Conservation (phyloP, 2,329 filamentous ascomycete species). For the Alternaria gansuensis region DNA sequence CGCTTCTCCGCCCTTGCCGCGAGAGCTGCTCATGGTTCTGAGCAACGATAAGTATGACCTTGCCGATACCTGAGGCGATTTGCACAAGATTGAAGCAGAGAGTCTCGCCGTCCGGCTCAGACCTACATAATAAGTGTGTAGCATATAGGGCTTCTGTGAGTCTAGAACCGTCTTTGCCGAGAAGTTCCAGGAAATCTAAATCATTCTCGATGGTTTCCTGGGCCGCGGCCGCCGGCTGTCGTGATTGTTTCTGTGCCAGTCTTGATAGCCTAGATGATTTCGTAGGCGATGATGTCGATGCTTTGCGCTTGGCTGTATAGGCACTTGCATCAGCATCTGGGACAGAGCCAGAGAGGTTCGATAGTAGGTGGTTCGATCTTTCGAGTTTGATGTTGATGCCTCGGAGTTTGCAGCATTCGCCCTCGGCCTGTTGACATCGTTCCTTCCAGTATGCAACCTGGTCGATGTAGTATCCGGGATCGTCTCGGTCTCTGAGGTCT, state of each 20-base stretch:
- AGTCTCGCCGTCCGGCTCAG: conserved; percentile 23
- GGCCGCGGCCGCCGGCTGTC: conserved; percentile 21
- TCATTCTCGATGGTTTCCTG: conserved; percentile 41
- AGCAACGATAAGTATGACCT: conserved; percentile 35
- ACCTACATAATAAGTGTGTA: conserved; percentile 42
- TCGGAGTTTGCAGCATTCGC: conserved; percentile 35
- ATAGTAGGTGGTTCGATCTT: conserved; percentile 37
- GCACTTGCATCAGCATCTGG: conserved; percentile 5
- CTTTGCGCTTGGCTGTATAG: conserved; percentile 34
- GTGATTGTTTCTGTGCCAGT: conserved; percentile 13
- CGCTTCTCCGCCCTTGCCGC: conserved; percentile 18
- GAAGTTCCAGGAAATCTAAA: conserved; percentile 36
- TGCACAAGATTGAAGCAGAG: conserved; percentile 42
- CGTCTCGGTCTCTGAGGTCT: conserved; percentile 31
- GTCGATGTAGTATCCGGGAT: conserved; percentile 50
- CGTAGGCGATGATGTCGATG: conserved; percentile 17
- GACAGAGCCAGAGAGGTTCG: conserved; percentile 9
- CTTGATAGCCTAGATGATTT: conserved; percentile 31
- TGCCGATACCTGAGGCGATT: conserved; percentile 35
- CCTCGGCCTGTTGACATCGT: conserved; percentile 35
- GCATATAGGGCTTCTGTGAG: conserved; percentile 44
- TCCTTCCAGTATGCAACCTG: conserved; percentile 53
- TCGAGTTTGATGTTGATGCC: conserved; percentile 39
- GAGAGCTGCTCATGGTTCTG: conserved; percentile 33
- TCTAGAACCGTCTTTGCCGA: conserved; percentile 26